phyloP scores from a whole-genome alignment of 176 grass and related monocot species.

The Triticum monococcum region DNA sequence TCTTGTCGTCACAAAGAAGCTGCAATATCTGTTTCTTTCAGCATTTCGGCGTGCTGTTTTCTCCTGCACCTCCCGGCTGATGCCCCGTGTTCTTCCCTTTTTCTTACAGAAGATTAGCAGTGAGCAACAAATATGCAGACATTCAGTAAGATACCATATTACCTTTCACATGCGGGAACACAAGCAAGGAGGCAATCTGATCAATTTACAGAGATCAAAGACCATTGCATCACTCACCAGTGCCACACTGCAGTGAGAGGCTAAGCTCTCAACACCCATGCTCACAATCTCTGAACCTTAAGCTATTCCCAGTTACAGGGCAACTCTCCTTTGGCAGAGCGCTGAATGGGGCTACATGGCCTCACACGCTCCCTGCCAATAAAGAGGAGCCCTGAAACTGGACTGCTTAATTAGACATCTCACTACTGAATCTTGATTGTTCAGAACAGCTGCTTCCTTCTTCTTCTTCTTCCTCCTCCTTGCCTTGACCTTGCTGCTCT shows the following conservation, averaged over 20 bases:
- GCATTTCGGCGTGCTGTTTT: neutral
- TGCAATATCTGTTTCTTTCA: neutral
- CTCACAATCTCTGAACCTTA: slow-evolving; percentile 18
- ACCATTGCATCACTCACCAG: neutral
- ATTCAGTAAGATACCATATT: slow-evolving; percentile 13
- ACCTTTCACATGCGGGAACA: neutral
- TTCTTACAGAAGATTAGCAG: neutral
- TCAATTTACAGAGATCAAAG: neutral
- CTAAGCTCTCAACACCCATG: neutral
- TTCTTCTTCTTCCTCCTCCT: neutral
- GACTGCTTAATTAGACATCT: slow-evolving; percentile 21
- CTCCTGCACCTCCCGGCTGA: neutral
- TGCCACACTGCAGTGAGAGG: neutral
- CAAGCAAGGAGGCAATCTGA: neutral
- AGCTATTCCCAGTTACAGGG: slow-evolving; percentile 52
- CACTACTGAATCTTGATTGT: neutral
- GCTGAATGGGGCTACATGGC: neutral
- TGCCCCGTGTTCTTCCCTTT: neutral
- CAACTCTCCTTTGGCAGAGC: slow-evolving; percentile 78
- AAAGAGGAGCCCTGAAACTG: slow-evolving; percentile 62
- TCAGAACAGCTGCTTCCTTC: neutral
- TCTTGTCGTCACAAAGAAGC: neutral
- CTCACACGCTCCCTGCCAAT: slow-evolving; percentile 48
- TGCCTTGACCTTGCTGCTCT: slow-evolving; percentile 14
- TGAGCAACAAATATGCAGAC: neutral